phyloP scores from a whole-genome alignment of 805 yeast genomes.

The Metschnikowia sp. region DNA sequence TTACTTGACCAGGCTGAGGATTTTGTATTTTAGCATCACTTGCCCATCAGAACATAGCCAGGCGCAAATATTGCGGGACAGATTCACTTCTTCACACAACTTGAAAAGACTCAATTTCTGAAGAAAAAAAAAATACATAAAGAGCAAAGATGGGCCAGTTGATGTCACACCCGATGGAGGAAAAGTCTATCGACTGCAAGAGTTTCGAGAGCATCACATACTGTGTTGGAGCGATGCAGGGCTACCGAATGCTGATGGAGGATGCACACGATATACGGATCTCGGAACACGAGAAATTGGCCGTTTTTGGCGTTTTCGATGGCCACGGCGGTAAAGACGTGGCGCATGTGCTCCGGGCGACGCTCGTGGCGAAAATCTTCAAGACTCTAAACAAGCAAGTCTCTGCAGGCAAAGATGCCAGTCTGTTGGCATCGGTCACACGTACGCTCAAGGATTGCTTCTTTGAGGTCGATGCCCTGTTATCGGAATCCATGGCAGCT shows the following conservation, averaged over 20 bases:
- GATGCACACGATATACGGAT: conserved; percentile 63
- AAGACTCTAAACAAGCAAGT: conserved; percentile 19
- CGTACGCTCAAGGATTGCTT: conserved; percentile 29
- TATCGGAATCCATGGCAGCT: conserved; percentile 24
- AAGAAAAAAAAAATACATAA: not conserved
- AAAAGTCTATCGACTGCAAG: conserved; percentile 53
- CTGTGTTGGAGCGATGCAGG: conserved; percentile 74
- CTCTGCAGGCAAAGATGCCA: not conserved
- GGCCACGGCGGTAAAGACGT: conserved; percentile 77
- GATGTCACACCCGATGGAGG: conserved; percentile 71
- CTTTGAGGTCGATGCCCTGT: conserved; percentile 34
- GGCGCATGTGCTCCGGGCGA: conserved; percentile 50
- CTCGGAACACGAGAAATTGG: conserved; percentile 38
- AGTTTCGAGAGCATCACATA: conserved; percentile 48
- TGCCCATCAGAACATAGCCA: too few species aligned
- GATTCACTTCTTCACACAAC: too few species aligned
- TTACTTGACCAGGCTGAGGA: too few species aligned
- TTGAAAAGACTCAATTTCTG: too few species aligned
- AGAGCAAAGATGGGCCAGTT: conserved; percentile 59
- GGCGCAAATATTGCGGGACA: too few species aligned
- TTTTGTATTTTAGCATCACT: too few species aligned
- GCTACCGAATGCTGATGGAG: conserved; percentile 71
- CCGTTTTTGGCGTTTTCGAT: conserved; percentile 71
- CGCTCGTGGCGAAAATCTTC: conserved; percentile 38
- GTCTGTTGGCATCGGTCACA: conserved; percentile 15